A percentile compares a stretch with the other conserved stretches of the same genome.
Conservation (phyloP, 1,284 basidiomycete species). For the Apiotrichum veenhuisii region DNA sequence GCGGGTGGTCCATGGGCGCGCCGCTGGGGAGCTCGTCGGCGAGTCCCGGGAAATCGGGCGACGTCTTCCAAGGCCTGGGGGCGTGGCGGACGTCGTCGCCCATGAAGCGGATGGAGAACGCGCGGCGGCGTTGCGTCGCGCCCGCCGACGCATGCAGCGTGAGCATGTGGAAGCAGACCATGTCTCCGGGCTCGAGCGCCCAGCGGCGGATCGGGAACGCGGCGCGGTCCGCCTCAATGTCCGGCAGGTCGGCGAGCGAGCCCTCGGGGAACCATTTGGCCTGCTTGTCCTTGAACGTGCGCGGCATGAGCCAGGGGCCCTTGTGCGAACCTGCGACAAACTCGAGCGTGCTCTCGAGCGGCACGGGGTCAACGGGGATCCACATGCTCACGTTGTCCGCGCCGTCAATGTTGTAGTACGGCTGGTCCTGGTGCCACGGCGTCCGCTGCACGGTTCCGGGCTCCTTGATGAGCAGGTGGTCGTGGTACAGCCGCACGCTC, state of each 20-base stretch:
- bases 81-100: conserved; percentile 10
- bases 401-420: conserved; percentile 19
- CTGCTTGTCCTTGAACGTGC: conserved; percentile 21
- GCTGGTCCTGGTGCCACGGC: conserved; percentile 22
- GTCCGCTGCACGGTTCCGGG: conserved; percentile 16
- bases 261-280: conserved; percentile 22
- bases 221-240: conserved; percentile 12
- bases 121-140: not conserved
- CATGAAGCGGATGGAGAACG: conserved; percentile 3
- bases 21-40: conserved; percentile 9
- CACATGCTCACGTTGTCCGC: conserved; percentile 14
- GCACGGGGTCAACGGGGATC: conserved; percentile 19
- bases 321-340: conserved; percentile 15
- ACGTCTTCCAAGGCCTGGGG: conserved; percentile 13
- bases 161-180: conserved; percentile 21
- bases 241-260: conserved; percentile 12
- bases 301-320: conserved; percentile 19
- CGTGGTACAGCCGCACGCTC: conserved; percentile 15
- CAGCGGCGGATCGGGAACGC: conserved; percentile 11
- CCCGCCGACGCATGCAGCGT: conserved; percentile 19
- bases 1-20: conserved; percentile 9
- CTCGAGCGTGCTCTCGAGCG: conserved; percentile 10
- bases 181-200: conserved; percentile 15
- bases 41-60: conserved; percentile 15
- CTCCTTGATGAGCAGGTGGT: conserved; percentile 20